These are phyloP conservation scores for Diversispora eburnea DNA, from an alignment of 192 early-diverging fungal species.

Conservation along the genomic window DNA sequence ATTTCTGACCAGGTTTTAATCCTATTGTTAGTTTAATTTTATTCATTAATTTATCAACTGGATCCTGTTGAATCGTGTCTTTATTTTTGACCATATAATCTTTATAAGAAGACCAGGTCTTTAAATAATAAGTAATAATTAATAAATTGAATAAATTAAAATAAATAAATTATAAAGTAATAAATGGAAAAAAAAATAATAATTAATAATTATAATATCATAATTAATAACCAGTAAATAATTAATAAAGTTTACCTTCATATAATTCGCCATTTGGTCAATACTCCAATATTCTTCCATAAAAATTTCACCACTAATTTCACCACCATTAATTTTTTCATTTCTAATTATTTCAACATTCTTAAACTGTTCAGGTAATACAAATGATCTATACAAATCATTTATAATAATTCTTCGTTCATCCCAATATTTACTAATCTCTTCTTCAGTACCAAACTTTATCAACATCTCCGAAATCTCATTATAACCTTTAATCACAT, in stretches of 20 bases:
- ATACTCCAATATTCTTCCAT: conserved; percentile 43
- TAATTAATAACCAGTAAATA: no score
- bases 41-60: conserved; percentile 43
- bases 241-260: conserved; percentile 32
- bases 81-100: conserved; percentile 41
- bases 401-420: conserved; percentile 40
- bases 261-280: conserved; percentile 40
- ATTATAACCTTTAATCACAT: conserved; percentile 38
- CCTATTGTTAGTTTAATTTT: conserved; percentile 29
- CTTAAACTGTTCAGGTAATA: conserved; percentile 43
- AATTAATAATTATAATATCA: not conserved
- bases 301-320: conserved; percentile 11
- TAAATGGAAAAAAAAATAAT: not conserved
- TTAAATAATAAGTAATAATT: not conserved
- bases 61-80: conserved; percentile 37
- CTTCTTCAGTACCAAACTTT: conserved; percentile 29
- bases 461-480: conserved; percentile 34
- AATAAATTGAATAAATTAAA: not conserved
- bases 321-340: not conserved
- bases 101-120: conserved; percentile 56
- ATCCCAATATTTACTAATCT: conserved; percentile 47
- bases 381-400: conserved; percentile 42
- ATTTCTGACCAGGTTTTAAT: conserved; percentile 30
- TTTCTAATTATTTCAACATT: conserved; percentile 33
- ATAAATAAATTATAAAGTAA: not conserved